phyloP scores from a whole-genome alignment of 1,284 basidiomycete species.

The Ustilago cynodontis region DNA sequence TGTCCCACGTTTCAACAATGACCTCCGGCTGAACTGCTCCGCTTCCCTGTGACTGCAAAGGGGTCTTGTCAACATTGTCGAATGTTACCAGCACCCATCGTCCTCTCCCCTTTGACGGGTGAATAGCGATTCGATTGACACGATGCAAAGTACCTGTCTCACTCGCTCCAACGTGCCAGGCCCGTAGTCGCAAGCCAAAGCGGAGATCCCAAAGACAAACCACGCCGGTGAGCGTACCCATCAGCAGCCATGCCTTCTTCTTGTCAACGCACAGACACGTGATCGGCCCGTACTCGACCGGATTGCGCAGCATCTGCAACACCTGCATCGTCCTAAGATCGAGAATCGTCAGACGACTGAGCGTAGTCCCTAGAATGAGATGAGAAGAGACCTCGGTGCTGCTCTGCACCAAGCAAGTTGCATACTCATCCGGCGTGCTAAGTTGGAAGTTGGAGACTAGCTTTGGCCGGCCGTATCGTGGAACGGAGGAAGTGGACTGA shows the following conservation, averaged over 20 bases:
- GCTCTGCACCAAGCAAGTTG: slow-evolving; percentile 63
- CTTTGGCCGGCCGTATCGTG: slow-evolving; percentile 70
- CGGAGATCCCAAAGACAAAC: slow-evolving; percentile 93
- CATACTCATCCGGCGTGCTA: slow-evolving; percentile 68
- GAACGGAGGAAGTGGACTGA: slow-evolving; percentile 63
- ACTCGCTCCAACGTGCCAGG: slow-evolving; percentile 78
- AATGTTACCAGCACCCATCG: slow-evolving; percentile 88
- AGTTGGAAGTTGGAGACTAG: slow-evolving; percentile 70
- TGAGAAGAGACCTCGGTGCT: slow-evolving; percentile 55
- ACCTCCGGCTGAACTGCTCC: slow-evolving; percentile 23
- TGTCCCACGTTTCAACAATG: slow-evolving; percentile 66
- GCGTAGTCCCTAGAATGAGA: slow-evolving; percentile 85
- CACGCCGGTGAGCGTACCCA: slow-evolving; percentile 85
- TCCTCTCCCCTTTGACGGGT: slow-evolving; percentile 81
- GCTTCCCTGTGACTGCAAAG: slow-evolving; percentile 1
- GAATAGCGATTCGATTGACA: slow-evolving; percentile 80
- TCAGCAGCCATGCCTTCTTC: slow-evolving; percentile 84
- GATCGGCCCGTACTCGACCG: slow-evolving; percentile 86
- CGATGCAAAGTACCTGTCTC: slow-evolving; percentile 62
- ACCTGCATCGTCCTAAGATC: slow-evolving; percentile 88
- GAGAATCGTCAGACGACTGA: slow-evolving; percentile 81
- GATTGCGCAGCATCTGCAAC: slow-evolving; percentile 82
- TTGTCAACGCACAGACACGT: slow-evolving; percentile 83
- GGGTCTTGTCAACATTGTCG: slow-evolving; percentile 70
- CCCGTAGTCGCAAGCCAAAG: slow-evolving; percentile 88